Base-by-base conservation (phyloP, 2,329 filamentous ascomycete genomes). In the Clonostachys chloroleuca region DNA sequence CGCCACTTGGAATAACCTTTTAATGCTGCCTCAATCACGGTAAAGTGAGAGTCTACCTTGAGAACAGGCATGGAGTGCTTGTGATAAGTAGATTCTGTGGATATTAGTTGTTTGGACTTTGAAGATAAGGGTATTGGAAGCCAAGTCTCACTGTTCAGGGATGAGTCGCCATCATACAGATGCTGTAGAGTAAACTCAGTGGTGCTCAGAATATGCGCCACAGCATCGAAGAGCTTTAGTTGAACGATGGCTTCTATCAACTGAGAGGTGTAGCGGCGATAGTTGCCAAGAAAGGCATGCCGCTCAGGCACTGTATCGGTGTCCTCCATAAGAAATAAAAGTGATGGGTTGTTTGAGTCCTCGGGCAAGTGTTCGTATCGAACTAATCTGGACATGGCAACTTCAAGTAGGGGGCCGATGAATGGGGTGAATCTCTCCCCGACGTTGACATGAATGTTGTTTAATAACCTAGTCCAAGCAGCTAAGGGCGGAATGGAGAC, bases 231-330 rank as follows among this genome's bases (percentile, higher is more conserved):
- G 4, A 92, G 83, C 56, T 89, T 87, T 55, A 88, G 80, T 54
- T 88, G 80, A 18, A 95, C 90, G 52, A 97, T 89, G 14, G 80
- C 80, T 66, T 97, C 92, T 47, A 99, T 90, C 24, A 96, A 81
- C 50, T 89, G 86, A 4, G 85, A 84, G 63, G 91, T 94, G 59
- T 96, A 97, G 49, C 94, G 81, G 37, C 94, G 80, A 64, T 99
- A 99, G 60, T 99, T 97, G 5, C 92, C 91, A 12, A 97, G 77
- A 63, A 99, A 99, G 1, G 91, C 90, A 67, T 99, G 94, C 20
- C 91, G 81, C 63, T 99, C 94, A 0, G 94, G 94, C 17, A 92
- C 75, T 0, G 92, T 97, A 59, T 99, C 94, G 47, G 96, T 95
- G 61, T 99, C 94, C 59, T 97, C 92, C 58, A 91, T 77, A 2